Conservation (phyloP, 106 monocot species). For the Platanthera guangdongensis region DNA sequence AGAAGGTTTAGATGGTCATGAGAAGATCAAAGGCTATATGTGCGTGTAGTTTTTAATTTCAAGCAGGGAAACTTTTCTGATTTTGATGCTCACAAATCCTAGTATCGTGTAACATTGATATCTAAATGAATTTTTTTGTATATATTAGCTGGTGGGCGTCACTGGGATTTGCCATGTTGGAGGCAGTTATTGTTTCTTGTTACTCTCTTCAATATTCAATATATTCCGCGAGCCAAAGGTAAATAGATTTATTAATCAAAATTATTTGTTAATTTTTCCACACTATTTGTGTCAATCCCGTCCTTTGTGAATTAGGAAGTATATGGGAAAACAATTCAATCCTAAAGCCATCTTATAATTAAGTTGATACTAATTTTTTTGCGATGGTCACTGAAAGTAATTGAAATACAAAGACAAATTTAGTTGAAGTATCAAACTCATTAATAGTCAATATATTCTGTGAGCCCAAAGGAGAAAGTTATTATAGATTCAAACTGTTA, state of each 20-base stretch:
- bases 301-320: not conserved
- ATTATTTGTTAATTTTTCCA: not conserved
- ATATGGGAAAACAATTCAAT: not conserved
- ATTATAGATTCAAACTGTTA: no score
- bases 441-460: not conserved
- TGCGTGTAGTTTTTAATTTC: conserved; percentile 72
- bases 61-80: conserved; percentile 47
- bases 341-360: not conserved
- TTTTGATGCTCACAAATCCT: not conserved
- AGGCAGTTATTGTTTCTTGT: conserved; percentile 66
- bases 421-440: not conserved
- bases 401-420: not conserved
- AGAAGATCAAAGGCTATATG: conserved; percentile 99
- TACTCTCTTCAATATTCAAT: conserved; percentile 93
- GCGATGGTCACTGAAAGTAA: not conserved
- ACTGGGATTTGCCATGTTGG: conserved; percentile 75
- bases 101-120: not conserved
- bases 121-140: not conserved
- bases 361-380: not conserved
- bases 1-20: conserved; percentile 98
- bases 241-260: not conserved
- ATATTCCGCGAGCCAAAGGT: conserved; percentile 82
- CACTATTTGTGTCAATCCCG: not conserved
- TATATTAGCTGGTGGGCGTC: conserved; percentile 89
- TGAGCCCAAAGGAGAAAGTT: no score